Conservation (phyloP, 83 land plant species). For the Picea mariana region DNA sequence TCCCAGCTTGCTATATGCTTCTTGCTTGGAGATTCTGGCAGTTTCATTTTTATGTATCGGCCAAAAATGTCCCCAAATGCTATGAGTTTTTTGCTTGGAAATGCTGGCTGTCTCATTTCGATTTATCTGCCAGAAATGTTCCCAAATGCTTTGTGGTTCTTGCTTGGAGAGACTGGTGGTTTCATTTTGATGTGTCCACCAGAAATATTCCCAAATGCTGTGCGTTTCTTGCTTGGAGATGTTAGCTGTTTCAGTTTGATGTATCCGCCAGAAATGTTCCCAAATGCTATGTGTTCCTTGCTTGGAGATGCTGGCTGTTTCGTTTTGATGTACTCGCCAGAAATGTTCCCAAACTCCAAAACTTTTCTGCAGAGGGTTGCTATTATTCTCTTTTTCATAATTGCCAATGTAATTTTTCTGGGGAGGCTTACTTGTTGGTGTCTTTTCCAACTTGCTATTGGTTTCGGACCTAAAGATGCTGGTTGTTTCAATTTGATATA, state of each 20-base stretch:
- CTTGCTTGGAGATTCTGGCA: not conserved
- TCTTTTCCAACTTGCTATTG: not conserved
- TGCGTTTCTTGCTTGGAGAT: not conserved
- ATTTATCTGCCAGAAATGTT: not conserved
- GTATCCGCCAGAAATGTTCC: not conserved
- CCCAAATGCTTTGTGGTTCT: not conserved
- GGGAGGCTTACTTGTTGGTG: not conserved
- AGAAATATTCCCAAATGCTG: not conserved
- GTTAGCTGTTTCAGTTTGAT: not conserved
- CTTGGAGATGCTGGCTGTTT: not conserved
- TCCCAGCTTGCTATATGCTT: not conserved
- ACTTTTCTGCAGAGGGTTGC: not conserved
- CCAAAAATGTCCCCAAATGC: not conserved
- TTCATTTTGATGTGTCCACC: not conserved
- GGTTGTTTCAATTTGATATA: not conserved
- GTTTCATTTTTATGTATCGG: not conserved
- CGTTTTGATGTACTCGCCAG: constrained; percentile 3
- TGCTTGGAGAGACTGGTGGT: not conserved
- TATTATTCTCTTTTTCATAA: no score
- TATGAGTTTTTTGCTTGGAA: no score
- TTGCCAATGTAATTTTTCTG: not conserved
- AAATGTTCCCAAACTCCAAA: not conserved
- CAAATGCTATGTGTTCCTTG: not conserved
- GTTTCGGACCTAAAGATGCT: not conserved
- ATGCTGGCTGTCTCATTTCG: not conserved